phyloP scores from a whole-genome alignment of 1,284 basidiomycete species.

The Boletus sp. region DNA sequence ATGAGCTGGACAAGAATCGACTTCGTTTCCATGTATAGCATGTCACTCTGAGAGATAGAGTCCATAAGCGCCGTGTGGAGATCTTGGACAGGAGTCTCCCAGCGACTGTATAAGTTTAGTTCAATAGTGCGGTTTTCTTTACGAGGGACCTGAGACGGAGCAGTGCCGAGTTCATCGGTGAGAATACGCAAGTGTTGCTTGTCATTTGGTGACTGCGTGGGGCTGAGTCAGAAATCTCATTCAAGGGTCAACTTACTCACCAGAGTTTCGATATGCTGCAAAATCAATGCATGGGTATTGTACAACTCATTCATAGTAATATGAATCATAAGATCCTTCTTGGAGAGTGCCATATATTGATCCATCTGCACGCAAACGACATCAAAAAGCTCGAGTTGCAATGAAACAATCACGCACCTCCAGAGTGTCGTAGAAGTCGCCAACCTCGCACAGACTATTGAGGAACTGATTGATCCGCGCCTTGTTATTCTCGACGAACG shows the following conservation, averaged over 20 bases:
- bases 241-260: conserved; percentile 46
- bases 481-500: conserved; percentile 98
- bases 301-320: conserved; percentile 99
- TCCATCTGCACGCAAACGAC: conserved; percentile 72
- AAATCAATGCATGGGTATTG: conserved; percentile 92
- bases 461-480: conserved; percentile 95
- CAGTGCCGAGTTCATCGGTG: conserved; percentile 90
- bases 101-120: conserved; percentile 90
- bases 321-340: conserved; percentile 96
- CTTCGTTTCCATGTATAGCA: conserved; percentile 99
- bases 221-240: conserved; percentile 4
- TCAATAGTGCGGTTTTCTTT: conserved; percentile 97
- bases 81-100: conserved; percentile 99
- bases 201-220: conserved; percentile 85
- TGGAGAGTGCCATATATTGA: conserved; percentile 99
- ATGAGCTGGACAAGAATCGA: conserved; percentile 98
- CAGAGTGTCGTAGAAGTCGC: conserved; percentile 98
- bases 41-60: conserved; percentile 95
- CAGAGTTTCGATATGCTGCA: conserved; percentile 92
- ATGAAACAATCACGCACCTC: conserved; percentile 57
- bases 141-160: conserved; percentile 91
- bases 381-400: background rate
- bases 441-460: conserved; percentile 95
- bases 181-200: conserved; percentile 96
- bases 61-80: conserved; percentile 96